These are phyloP conservation scores for Primulina huaijiensis DNA, from an alignment of 257 asterid genomes.

Conservation along the genomic window DNA sequence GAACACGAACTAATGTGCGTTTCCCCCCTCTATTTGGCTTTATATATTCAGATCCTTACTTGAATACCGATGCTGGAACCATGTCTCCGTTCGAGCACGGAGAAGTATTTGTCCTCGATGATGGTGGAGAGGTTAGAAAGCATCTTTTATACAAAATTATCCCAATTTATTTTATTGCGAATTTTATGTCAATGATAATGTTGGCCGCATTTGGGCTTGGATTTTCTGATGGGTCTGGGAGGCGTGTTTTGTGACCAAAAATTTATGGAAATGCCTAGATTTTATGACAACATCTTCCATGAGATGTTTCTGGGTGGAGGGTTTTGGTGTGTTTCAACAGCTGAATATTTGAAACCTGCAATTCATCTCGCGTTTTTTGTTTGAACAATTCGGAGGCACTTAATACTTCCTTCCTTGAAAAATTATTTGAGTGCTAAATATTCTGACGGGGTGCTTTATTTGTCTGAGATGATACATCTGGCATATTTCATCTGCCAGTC, in stretches of 20 bases:
- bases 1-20: constrained; percentile 12
- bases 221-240: neutral
- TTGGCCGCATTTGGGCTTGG: constrained; percentile 5
- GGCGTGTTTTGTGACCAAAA: neutral
- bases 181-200: neutral
- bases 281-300: neutral
- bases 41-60: constrained; percentile 69
- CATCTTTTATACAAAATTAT: neutral
- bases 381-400: constrained; percentile 1
- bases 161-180: constrained; percentile 9
- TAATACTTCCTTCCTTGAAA: neutral
- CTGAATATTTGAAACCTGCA: constrained; percentile 10
- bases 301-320: neutral
- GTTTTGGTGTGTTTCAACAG: neutral
- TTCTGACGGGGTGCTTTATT: neutral
- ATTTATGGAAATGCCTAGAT: neutral
- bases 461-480: neutral
- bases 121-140: constrained; percentile 91
- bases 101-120: constrained; percentile 89
- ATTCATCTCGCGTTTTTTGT: constrained; percentile 6
- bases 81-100: constrained; percentile 99
- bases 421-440: neutral
- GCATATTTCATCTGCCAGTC: neutral
- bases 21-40: neutral
- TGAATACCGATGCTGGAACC: constrained; percentile 93